Conservation (phyloP, 805 yeast species). For the Wickerhamiella spandovensis region DNA sequence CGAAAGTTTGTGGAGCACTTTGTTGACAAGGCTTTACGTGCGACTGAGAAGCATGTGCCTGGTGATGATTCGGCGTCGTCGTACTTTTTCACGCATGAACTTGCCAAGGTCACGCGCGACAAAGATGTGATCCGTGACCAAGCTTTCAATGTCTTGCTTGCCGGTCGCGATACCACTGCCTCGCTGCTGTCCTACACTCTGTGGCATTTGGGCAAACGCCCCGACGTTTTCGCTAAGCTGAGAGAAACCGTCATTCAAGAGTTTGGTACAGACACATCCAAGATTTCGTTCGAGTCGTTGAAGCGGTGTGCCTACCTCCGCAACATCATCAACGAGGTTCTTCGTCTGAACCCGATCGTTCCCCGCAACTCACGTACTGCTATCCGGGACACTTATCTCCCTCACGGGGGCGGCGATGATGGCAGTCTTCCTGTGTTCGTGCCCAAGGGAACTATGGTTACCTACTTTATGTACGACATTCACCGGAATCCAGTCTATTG, state of each 20-base stretch:
- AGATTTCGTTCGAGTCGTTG: constrained; percentile 28
- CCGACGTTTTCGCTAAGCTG: constrained; percentile 25
- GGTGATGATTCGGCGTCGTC: constrained; percentile 17
- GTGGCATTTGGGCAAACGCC: constrained; percentile 31
- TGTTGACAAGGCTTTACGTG: constrained; percentile 11
- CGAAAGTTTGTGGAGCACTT: constrained; percentile 25
- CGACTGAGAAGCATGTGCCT: constrained; percentile 23
- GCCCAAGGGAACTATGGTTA: constrained; percentile 27
- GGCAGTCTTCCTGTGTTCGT: constrained; percentile 25
- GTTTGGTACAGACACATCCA: constrained; percentile 15
- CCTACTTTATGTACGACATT: constrained; percentile 26
- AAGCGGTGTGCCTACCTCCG: constrained; percentile 32
- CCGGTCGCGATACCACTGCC: constrained; percentile 38
- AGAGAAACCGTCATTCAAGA: constrained; percentile 17
- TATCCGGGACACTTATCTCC: constrained; percentile 31
- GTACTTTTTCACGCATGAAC: constrained; percentile 25
- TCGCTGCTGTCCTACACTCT: constrained; percentile 27
- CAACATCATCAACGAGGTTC: constrained; percentile 31
- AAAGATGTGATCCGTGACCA: constrained; percentile 31
- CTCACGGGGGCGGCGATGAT: constrained; percentile 35
- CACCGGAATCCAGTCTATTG: constrained; percentile 28
- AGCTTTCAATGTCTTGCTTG: constrained; percentile 30
- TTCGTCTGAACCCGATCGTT: constrained; percentile 35
- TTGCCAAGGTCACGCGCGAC: constrained; percentile 14
- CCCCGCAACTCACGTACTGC: constrained; percentile 33